These are phyloP conservation scores for Stagonosporopsis tanaceti DNA, from an alignment of 2,329 filamentous ascomycete genomes.

Conservation along the genomic window DNA sequence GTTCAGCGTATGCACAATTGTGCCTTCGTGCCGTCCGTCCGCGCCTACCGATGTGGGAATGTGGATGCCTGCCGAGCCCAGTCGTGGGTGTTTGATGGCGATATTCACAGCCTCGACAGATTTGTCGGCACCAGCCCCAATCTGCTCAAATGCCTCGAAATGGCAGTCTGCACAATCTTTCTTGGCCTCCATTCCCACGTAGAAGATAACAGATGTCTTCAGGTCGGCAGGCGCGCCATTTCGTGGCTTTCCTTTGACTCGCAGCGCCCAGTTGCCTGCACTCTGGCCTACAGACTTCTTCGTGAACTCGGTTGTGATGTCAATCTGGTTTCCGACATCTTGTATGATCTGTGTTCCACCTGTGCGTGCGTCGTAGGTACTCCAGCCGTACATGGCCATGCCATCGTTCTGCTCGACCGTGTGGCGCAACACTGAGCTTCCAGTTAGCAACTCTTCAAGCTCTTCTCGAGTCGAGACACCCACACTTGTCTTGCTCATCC, in stretches of 20 bases:
- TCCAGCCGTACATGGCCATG: constrained; percentile 96
- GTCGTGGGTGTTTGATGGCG: constrained; percentile 69
- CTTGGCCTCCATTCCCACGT: constrained; percentile 77
- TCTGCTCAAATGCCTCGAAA: constrained; percentile 65
- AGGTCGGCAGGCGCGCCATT: constrained; percentile 69
- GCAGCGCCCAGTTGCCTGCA: constrained; percentile 88
- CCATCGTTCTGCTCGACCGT: constrained; percentile 93
- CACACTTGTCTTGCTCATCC: constrained; percentile 79
- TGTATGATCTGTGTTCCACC: constrained; percentile 89
- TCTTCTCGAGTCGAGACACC: constrained; percentile 40
- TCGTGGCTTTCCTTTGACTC: constrained; percentile 80
- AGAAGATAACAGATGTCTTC: constrained; percentile 82
- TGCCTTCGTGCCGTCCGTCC: constrained; percentile 65
- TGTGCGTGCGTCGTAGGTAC: constrained; percentile 86
- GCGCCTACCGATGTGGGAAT: constrained; percentile 68
- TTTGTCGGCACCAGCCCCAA: constrained; percentile 55
- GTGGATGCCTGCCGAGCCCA: constrained; percentile 81
- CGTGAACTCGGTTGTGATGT: constrained; percentile 89
- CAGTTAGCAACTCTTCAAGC: constrained; percentile 16
- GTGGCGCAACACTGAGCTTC: constrained; percentile 70
- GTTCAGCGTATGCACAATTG: constrained; percentile 73
- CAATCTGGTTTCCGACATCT: constrained; percentile 82
- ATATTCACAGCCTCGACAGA: constrained; percentile 70
- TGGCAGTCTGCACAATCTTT: constrained; percentile 56
- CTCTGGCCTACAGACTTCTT: constrained; percentile 86